These are phyloP conservation scores for Yamadazyma sp. DNA, from an alignment of 1,139 yeast species.

Conservation along the genomic window DNA sequence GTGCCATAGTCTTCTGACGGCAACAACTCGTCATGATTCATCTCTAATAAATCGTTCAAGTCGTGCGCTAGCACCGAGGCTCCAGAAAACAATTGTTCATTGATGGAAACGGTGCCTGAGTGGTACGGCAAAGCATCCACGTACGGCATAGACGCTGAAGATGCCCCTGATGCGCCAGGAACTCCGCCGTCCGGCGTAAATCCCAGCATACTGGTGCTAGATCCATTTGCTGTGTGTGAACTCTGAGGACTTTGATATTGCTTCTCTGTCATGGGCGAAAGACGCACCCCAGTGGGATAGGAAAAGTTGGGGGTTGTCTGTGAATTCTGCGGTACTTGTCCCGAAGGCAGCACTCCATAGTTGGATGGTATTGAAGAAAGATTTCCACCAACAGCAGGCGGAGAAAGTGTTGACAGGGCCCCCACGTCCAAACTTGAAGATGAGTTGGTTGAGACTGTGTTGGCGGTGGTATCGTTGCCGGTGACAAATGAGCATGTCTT, in stretches of 20 bases:
- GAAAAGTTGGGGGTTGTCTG: neutral
- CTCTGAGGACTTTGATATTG: neutral
- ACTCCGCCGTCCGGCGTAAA: neutral
- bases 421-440: neutral
- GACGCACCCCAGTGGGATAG: neutral
- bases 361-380: too few relatives aligned
- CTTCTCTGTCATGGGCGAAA: neutral
- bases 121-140: neutral
- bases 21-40: slow-evolving; percentile 7
- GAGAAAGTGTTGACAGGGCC: too few relatives aligned
- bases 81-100: slow-evolving; percentile 11
- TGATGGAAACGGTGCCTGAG: neutral
- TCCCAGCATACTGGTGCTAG: neutral
- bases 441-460: slow-evolving; percentile 1
- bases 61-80: slow-evolving; percentile 16
- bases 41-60: slow-evolving; percentile 13
- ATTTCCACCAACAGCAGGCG: too few relatives aligned
- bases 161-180: neutral
- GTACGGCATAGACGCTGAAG: neutral
- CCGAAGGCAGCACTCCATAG: neutral
- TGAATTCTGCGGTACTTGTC: neutral
- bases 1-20: neutral
- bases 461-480: neutral
- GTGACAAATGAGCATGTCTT: slow-evolving; percentile 9
- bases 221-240: neutral